Evolutionary conservation across 768 basidiomycete genomes (phyloP).

Genomic region (Lyophyllum atratum): DNA sequence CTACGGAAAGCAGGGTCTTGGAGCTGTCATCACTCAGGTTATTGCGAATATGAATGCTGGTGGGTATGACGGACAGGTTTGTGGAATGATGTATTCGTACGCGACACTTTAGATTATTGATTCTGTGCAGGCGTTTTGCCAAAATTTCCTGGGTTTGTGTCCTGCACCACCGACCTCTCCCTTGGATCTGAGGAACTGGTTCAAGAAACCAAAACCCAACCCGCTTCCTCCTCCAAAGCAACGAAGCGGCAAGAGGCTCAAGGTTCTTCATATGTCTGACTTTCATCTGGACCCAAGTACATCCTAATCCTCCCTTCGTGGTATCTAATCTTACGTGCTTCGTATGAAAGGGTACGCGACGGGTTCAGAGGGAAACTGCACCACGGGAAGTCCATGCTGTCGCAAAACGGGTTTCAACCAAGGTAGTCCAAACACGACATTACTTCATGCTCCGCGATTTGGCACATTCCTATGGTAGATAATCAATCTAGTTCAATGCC

Average conservation of each 20-base stretch:
- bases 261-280: slow-evolving; percentile 78
- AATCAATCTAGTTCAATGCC: background rate
- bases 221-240: slow-evolving; percentile 60
- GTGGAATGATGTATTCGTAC: background rate
- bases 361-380: slow-evolving; percentile 74
- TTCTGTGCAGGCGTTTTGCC: slow-evolving; percentile 50
- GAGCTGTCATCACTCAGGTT: slow-evolving; percentile 70
- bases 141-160: slow-evolving; percentile 59
- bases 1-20: slow-evolving; percentile 49
- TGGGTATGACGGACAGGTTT: slow-evolving; percentile 73
- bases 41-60: slow-evolving; percentile 69
- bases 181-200: slow-evolving; percentile 69
- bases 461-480: slow-evolving; percentile 63
- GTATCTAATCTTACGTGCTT: background rate
- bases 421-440: slow-evolving; percentile 47
- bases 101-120: background rate
- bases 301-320: slow-evolving; percentile 13
- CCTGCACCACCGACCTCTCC: slow-evolving; percentile 57
- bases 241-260: slow-evolving; percentile 65
- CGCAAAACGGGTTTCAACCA: slow-evolving; percentile 53
- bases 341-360: slow-evolving; percentile 58
- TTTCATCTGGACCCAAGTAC: slow-evolving; percentile 74
- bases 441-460: slow-evolving; percentile 67
- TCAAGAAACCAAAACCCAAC: slow-evolving; percentile 74
- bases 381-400: slow-evolving; percentile 61